Evolutionary conservation across 2,329 filamentous ascomycete genomes (phyloP), one percentile per base, ranked within the genome.

Genomic region (Botrytis medusae): DNA sequence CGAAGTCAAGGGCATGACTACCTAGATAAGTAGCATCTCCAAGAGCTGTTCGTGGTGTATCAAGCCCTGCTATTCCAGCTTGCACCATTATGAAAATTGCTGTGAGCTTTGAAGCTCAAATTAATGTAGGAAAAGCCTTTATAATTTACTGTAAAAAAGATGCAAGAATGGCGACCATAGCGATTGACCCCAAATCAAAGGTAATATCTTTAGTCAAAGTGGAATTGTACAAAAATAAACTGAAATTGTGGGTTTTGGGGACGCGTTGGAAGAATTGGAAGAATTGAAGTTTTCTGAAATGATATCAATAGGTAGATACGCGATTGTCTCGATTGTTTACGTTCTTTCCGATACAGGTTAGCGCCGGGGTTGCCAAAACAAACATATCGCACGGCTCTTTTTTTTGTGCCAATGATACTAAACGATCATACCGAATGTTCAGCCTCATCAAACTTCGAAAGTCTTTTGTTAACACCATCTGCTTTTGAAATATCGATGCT

Each of bases 21-120:
- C 84, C 89, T 75, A 97, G 86, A 82, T 91, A 95, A 77, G 94
- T 97, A 83, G 90, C 90, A 87, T 98, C 94, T 80, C 92, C 94
- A 77, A 91, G 83, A 80, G 94, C 92, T 75, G 94, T 97, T 81
- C 92, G 91, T 79, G 95, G 95, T 78, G 95, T 97, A 83, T 96
- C 92, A 83, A 97, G 88, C 80, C 87, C 87, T 81, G 84, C 87
- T 78, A 86, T 87, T 80, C 90, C 91, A 59, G 88, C 87, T 76
- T 88, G 87, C 74, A 87, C 88, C 91, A 93, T 93, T 78, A 79
- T 84, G 82, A 74, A 77, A 78, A 75, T 73, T 59, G 60, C 32
- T 40, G 48, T 67, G 76, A 76, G 77, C 75, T 62, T 69, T 73
- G 46, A 48, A 74, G 75, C 76, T 76, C 76, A 74, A 69, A 69